phyloP scores from a whole-genome alignment of 1,139 yeast genomes.

The Saccharomyces uvarum region DNA sequence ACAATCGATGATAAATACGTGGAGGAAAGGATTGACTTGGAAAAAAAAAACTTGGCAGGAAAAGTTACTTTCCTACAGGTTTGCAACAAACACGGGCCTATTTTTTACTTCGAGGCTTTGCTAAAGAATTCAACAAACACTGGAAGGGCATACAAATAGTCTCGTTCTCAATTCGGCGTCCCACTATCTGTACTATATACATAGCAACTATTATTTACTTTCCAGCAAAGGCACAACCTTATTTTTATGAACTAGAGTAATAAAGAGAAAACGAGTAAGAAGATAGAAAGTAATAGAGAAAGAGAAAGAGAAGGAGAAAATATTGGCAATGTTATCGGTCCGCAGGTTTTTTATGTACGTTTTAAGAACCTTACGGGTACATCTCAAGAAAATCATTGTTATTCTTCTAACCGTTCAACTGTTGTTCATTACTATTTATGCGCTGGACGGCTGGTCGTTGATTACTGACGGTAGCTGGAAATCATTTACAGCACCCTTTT shows the following conservation, averaged over 20 bases:
- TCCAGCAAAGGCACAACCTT: not conserved
- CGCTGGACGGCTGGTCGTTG: not conserved
- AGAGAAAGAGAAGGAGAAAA: not conserved
- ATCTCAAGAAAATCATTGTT: not conserved
- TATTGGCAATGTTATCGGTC: not conserved
- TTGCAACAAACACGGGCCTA: not conserved
- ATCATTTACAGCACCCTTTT: not conserved
- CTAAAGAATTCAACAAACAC: not conserved
- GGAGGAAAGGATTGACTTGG: not conserved
- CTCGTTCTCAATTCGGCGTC: not conserved
- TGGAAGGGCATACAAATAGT: not conserved
- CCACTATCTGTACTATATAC: not conserved
- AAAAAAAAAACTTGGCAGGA: not conserved
- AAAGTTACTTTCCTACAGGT: not conserved
- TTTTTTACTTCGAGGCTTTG: not conserved
- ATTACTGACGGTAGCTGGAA: not conserved
- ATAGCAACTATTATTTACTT: not conserved
- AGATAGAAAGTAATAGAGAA: not conserved
- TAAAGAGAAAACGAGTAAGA: not conserved
- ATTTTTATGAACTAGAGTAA: not conserved
- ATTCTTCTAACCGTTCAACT: not conserved
- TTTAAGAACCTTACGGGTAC: not conserved
- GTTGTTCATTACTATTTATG: not conserved
- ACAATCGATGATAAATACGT: not conserved
- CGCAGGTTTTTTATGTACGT: not conserved